Conservation (phyloP, 306 rosid genomes). For the Gillenia trifoliata region DNA sequence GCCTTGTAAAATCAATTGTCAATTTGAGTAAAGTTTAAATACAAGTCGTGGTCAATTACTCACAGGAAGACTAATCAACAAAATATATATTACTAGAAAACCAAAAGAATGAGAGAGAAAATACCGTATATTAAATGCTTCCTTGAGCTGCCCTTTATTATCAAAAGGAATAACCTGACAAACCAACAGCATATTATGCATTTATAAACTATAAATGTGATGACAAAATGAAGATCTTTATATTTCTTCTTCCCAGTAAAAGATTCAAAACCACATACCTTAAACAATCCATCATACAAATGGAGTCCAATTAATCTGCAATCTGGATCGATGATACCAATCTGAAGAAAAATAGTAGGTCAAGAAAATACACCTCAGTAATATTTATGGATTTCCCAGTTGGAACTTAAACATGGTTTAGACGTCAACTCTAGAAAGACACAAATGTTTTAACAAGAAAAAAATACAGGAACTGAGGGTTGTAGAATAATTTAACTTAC, state of each 20-base stretch:
- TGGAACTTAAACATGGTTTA: constrained; percentile 5
- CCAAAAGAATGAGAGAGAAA: neutral
- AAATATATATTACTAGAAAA: constrained; percentile 6
- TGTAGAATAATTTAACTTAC: constrained; percentile 33
- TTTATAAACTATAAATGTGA: neutral
- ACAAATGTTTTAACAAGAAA: constrained; percentile 12
- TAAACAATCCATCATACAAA: constrained; percentile 91
- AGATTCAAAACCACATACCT: constrained; percentile 41
- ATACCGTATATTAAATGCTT: constrained; percentile 96
- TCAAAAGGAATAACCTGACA: constrained; percentile 93
- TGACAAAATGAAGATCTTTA: neutral
- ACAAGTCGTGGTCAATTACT: neutral
- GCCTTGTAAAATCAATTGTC: neutral
- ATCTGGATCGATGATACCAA: constrained; percentile 97
- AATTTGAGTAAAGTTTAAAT: constrained; percentile 5
- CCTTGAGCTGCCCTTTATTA: constrained; percentile 95
- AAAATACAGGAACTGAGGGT: neutral
- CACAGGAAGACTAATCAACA: constrained; percentile 4
- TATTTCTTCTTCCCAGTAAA: neutral
- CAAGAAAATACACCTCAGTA: constrained; percentile 3
- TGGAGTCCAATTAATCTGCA: constrained; percentile 97
- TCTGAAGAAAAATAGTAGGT: constrained; percentile 42
- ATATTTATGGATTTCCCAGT: constrained; percentile 1
- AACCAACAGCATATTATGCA: constrained; percentile 16
- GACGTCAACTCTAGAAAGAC: neutral